Evolutionary conservation across 176 grass and related monocot species (phyloP).

Genomic region (Pontederia paniculata): DNA sequence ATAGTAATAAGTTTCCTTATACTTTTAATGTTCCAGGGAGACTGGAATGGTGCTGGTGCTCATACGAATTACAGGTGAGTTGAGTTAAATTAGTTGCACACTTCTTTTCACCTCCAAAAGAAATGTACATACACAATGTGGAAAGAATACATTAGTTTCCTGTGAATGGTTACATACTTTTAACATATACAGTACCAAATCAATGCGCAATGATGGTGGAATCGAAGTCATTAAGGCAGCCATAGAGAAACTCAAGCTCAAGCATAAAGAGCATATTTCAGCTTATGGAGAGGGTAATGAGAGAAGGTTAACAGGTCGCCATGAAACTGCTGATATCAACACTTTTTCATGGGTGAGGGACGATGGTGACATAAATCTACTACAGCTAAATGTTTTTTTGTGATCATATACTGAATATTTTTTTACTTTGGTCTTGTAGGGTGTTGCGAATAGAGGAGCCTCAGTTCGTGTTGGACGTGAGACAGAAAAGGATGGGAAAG

Average conservation of each 20-base stretch:
- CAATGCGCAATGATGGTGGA: conserved; percentile 12
- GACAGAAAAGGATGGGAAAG: conserved; percentile 8
- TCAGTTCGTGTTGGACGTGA: not conserved
- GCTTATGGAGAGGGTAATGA: conserved; percentile 13
- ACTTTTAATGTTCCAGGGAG: not conserved
- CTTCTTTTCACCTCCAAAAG: too few species aligned
- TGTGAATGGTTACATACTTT: not conserved
- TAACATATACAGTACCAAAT: conserved; percentile 5
- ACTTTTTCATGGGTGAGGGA: conserved; percentile 6
- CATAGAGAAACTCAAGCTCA: conserved; percentile 3
- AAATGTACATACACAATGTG: too few species aligned
- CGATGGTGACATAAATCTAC: too few species aligned
- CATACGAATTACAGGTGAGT: conserved; percentile 10
- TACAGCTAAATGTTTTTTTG: too few species aligned
- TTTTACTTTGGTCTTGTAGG: not conserved
- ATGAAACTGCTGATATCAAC: conserved; percentile 15
- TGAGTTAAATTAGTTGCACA: not conserved
- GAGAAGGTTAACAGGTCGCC: not conserved
- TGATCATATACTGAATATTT: too few species aligned
- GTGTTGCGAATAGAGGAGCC: not conserved
- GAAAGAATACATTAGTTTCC: too few species aligned
- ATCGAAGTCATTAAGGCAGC: conserved; percentile 6
- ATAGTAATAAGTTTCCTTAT: not conserved
- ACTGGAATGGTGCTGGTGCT: conserved; percentile 17
- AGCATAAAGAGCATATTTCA: conserved; percentile 13